Percentiles rank a stretch among this genome's conserved stretches.
Conservation (phyloP, 306 rosid genomes). For the Corylus americana region DNA sequence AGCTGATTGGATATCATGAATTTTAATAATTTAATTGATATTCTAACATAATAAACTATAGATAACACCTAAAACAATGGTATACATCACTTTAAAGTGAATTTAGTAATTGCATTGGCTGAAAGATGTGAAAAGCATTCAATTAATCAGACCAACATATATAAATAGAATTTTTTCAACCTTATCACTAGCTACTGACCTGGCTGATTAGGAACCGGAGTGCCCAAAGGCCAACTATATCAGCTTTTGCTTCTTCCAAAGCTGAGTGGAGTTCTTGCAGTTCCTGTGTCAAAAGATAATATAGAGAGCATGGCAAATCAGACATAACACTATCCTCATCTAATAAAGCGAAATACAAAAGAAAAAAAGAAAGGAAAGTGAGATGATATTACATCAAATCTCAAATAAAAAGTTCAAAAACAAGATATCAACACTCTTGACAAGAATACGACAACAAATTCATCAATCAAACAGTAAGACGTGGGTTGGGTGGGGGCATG, state of each 20-base stretch:
- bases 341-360: neutral
- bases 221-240: slow-evolving; percentile 97
- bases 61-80: neutral
- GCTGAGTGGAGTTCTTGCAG: slow-evolving; percentile 91
- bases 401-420: neutral
- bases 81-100: neutral
- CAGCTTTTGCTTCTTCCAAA: slow-evolving; percentile 97
- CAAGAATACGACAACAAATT: no score
- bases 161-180: neutral
- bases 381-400: neutral
- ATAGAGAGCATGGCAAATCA: slow-evolving; percentile 3
- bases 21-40: no score
- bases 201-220: slow-evolving; percentile 66
- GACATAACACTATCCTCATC: neutral
- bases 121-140: neutral
- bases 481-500: neutral
- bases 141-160: neutral
- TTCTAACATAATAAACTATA: neutral
- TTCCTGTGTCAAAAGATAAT: slow-evolving; percentile 59
- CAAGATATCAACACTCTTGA: no score
- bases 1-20: no score
- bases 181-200: slow-evolving; percentile 41
- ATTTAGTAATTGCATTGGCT: neutral
- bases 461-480: neutral
- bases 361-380: neutral